Percentiles rank a stretch among this genome's conserved stretches.
Conservation (phyloP, 805 yeast species). For the Zygosaccharomyces bailii region DNA sequence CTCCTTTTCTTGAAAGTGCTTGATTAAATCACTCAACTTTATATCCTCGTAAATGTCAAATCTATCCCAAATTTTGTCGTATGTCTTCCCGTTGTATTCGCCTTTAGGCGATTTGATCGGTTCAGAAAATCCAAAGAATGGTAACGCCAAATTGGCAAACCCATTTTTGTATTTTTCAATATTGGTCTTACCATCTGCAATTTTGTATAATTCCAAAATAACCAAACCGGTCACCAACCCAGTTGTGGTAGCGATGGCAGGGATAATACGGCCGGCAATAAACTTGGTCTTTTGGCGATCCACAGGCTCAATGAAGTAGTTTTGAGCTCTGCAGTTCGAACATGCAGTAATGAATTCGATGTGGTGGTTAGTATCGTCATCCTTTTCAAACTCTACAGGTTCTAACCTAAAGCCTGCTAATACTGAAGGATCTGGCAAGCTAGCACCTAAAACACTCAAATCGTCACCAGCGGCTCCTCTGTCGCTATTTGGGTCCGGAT, state of each 20-base stretch:
- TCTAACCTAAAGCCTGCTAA: conserved; percentile 81
- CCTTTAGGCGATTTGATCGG: conserved; percentile 85
- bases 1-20: conserved; percentile 73
- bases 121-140: conserved; percentile 95
- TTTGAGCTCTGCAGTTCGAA: conserved; percentile 91
- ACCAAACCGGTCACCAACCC: conserved; percentile 94
- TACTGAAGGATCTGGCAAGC: conserved; percentile 83
- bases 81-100: conserved; percentile 70
- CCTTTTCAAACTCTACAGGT: conserved; percentile 97
- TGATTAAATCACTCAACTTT: conserved; percentile 68
- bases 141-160: conserved; percentile 84
- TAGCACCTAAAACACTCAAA: conserved; percentile 63
- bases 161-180: conserved; percentile 91
- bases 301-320: conserved; percentile 83
- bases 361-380: conserved; percentile 95
- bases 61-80: conserved; percentile 94
- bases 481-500: conserved; percentile 77
- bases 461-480: conserved; percentile 55
- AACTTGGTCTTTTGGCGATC: conserved; percentile 89
- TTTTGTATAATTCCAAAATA: conserved; percentile 87
- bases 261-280: conserved; percentile 97
- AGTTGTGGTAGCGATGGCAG: conserved; percentile 99
- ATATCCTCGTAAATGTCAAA: conserved; percentile 77
- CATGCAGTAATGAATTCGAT: conserved; percentile 95
- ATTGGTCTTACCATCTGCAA: conserved; percentile 67